phyloP scores from a whole-genome alignment of 352 stramenopile species.

The Phytopythium kandeliae region DNA sequence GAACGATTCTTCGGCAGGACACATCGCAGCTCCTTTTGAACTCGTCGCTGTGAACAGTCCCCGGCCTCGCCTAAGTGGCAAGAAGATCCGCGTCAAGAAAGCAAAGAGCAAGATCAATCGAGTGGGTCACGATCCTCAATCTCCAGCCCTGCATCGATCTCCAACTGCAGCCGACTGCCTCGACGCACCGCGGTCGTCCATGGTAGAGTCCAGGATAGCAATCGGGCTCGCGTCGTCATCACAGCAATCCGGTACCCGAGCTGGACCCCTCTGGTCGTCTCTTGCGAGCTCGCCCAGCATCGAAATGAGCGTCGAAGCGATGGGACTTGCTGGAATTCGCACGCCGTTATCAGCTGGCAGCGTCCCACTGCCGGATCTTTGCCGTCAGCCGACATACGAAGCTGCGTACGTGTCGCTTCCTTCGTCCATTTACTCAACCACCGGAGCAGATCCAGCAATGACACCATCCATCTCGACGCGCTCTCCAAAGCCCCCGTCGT shows the following conservation, averaged over 20 bases:
- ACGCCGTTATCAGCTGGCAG: background rate
- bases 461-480: slow-evolving; percentile 8
- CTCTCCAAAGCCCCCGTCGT: slow-evolving; percentile 42
- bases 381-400: background rate
- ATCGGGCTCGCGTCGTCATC: background rate
- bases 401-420: background rate
- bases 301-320: background rate
- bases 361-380: background rate
- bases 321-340: background rate
- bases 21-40: background rate
- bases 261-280: background rate
- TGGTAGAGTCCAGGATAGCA: background rate
- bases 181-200: background rate
- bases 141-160: background rate
- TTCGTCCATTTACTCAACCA: background rate
- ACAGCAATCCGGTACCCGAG: background rate
- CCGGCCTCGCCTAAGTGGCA: slow-evolving; percentile 14
- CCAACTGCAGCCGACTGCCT: background rate
- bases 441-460: background rate
- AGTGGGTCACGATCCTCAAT: background rate
- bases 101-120: slow-evolving; percentile 9
- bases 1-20: background rate
- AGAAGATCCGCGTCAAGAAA: slow-evolving; percentile 28
- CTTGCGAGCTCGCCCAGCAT: background rate
- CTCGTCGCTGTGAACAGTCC: background rate